Conservation (phyloP, 495 filamentous ascomycete genomes). For the Penicillium alfredii region DNA sequence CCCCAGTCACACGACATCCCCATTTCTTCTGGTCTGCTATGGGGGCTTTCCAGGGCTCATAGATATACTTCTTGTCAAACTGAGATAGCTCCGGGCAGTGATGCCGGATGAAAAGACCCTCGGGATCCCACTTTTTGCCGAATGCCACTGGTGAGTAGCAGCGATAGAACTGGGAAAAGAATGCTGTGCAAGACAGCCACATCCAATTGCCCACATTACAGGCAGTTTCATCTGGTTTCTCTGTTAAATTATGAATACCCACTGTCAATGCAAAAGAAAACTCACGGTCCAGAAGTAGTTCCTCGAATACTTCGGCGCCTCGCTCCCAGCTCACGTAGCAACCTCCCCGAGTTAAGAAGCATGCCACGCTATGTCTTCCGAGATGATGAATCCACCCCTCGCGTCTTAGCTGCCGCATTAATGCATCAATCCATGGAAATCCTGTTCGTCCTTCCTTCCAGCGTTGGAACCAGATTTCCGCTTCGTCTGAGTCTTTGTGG, state of each 20-base stretch:
- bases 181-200: conserved; percentile 69
- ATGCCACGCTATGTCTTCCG: conserved; percentile 64
- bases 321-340: conserved; percentile 71
- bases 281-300: conserved; percentile 58
- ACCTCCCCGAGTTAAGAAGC: conserved; percentile 65
- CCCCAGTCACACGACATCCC: conserved; percentile 50
- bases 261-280: neutral
- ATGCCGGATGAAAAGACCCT: conserved; percentile 51
- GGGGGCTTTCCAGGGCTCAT: conserved; percentile 67
- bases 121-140: conserved; percentile 60
- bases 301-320: conserved; percentile 68
- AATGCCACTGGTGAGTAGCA: conserved; percentile 63
- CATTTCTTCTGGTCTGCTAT: conserved; percentile 54
- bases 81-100: conserved; percentile 58
- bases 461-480: conserved; percentile 56
- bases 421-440: conserved; percentile 68
- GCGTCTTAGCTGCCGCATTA: conserved; percentile 63
- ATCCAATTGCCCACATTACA: conserved; percentile 70
- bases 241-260: neutral
- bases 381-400: conserved; percentile 75
- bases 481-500: conserved; percentile 47
- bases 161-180: conserved; percentile 59
- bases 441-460: conserved; percentile 62
- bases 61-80: conserved; percentile 61
- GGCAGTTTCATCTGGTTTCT: conserved; percentile 51